Conservation (phyloP, 1,284 basidiomycete genomes). For the Moesziomyces parantarcticus region DNA sequence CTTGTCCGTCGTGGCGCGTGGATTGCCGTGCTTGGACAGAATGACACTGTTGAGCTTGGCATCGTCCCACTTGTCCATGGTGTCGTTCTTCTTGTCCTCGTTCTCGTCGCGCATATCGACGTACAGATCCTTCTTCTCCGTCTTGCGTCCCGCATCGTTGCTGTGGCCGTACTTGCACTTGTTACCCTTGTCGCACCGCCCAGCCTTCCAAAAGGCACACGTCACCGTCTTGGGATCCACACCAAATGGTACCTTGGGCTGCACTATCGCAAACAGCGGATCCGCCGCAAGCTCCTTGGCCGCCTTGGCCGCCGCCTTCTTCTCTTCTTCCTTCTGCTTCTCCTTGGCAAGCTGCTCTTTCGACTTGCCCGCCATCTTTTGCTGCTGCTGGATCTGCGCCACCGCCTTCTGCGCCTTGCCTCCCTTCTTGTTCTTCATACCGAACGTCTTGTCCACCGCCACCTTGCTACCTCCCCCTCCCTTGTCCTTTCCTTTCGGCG, state of each 20-base stretch:
- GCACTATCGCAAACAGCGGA: constrained; percentile 66
- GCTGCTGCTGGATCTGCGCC: constrained; percentile 80
- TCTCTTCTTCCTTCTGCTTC: constrained; percentile 82
- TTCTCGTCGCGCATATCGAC: constrained; percentile 80
- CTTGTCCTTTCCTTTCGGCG: constrained; percentile 61
- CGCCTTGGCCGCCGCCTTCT: constrained; percentile 85
- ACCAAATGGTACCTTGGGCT: constrained; percentile 87
- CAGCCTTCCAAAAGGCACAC: constrained; percentile 65
- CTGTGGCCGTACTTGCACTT: constrained; percentile 95
- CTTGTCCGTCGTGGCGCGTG: constrained; percentile 88
- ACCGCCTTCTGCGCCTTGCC: constrained; percentile 90
- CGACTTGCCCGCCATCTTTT: constrained; percentile 75
- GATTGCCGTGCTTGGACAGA: constrained; percentile 87
- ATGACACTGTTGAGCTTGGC: constrained; percentile 89
- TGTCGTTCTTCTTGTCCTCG: constrained; percentile 77
- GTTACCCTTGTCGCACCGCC: constrained; percentile 63
- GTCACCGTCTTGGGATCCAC: constrained; percentile 71
- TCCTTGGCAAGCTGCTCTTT: constrained; percentile 79
- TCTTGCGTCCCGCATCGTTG: constrained; percentile 83
- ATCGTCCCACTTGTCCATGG: constrained; percentile 98
- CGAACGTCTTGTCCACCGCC: constrained; percentile 73
- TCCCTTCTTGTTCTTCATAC: constrained; percentile 91
- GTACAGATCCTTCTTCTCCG: constrained; percentile 96
- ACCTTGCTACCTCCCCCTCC: constrained; percentile 71
- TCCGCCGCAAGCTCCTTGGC: constrained; percentile 73